phyloP scores from a whole-genome alignment of 2,329 filamentous ascomycete species.

The Phyllosticta citribraziliensis region DNA sequence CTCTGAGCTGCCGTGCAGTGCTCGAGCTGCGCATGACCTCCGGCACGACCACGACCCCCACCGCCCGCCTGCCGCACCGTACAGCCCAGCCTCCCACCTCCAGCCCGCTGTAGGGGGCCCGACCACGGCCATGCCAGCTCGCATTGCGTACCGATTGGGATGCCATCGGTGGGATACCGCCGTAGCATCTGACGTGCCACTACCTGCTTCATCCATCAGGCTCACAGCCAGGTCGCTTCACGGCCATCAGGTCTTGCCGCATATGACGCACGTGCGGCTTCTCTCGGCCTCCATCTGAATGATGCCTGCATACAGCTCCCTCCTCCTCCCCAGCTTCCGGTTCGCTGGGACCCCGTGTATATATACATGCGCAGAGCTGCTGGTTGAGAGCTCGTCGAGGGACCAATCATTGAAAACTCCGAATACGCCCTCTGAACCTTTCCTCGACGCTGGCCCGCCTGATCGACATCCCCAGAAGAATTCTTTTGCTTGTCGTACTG shows the following conservation, averaged over 20 bases:
- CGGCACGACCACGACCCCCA: neutral
- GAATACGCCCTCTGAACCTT: neutral
- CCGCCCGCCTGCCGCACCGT: neutral
- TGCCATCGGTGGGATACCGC: neutral
- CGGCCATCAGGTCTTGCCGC: neutral
- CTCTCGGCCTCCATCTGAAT: neutral
- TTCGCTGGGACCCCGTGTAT: neutral
- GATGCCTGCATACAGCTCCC: neutral
- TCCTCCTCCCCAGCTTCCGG: neutral
- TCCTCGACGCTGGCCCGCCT: neutral
- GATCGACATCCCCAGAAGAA: neutral
- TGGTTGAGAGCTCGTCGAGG: neutral
- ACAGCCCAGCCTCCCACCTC: neutral
- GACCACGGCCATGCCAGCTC: neutral
- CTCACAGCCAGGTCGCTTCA: neutral
- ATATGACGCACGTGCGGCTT: conserved; percentile 6
- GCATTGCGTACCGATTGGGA: no score
- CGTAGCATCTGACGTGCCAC: neutral
- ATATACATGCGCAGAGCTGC: neutral
- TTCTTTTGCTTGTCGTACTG: neutral
- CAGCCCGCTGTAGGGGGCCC: neutral
- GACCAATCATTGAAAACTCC: neutral
- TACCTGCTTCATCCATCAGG: neutral
- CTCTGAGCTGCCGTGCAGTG: neutral
- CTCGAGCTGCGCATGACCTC: neutral